phyloP scores from a whole-genome alignment of 768 basidiomycete genomes.

The Boletus huronensis region DNA sequence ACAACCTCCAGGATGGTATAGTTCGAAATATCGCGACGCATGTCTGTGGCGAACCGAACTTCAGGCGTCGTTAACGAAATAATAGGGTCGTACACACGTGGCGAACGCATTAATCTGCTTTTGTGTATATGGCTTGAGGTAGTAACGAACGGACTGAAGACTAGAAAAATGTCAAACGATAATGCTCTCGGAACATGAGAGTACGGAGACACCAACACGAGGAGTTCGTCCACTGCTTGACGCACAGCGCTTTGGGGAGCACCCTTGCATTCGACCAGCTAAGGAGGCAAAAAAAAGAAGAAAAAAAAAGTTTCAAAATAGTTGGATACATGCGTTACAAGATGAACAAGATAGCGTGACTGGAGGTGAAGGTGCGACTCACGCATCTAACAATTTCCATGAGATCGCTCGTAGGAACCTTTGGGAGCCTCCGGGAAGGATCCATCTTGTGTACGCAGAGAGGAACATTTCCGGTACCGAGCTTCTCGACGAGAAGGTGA shows the following conservation, averaged over 20 bases:
- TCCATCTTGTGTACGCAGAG: constrained; percentile 91
- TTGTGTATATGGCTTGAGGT: constrained; percentile 70
- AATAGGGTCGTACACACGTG: constrained; percentile 60
- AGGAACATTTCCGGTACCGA: constrained; percentile 77
- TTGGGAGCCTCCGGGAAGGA: constrained; percentile 68
- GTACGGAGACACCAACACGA: constrained; percentile 53
- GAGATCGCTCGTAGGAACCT: constrained; percentile 65
- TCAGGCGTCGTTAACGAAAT: constrained; percentile 26
- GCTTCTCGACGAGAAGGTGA: constrained; percentile 84
- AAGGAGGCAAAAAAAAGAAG: constrained; percentile 5
- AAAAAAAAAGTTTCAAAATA: constrained; percentile 24
- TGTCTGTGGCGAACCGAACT: constrained; percentile 50
- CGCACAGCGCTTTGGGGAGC: constrained; percentile 57
- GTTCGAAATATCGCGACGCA: constrained; percentile 84
- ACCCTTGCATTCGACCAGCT: constrained; percentile 61
- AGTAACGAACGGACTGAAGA: constrained; percentile 71
- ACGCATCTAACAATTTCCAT: constrained; percentile 78
- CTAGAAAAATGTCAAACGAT: constrained; percentile 43
- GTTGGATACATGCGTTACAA: constrained; percentile 10
- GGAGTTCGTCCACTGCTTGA: constrained; percentile 73
- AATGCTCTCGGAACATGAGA: constrained; percentile 10
- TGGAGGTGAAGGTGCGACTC: constrained; percentile 30
- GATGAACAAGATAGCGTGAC: constrained; percentile 30
- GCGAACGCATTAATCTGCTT: constrained; percentile 89
- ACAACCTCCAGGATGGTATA: constrained; percentile 77